Base-by-base conservation (phyloP, 106 monocot species). In the Alisma plantagoaquatica region DNA sequence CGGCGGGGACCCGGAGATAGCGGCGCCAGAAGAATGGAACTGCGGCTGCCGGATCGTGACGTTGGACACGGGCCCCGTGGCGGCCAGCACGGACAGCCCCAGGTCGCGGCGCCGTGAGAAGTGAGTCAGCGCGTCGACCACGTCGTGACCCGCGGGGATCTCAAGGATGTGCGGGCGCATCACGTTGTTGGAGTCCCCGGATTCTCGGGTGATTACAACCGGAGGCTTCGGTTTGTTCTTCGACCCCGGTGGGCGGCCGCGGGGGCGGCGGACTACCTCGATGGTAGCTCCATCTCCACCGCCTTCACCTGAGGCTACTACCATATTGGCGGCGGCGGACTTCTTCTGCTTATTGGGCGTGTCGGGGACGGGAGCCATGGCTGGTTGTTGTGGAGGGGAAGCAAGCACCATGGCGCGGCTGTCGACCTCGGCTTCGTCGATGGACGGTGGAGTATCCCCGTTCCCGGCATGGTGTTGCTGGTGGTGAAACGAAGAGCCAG, bases 151-250 rank as follows among this genome's bases (percentile, higher is more conserved):
- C 32, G 48, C 54, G 48, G 82, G 58, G 63, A 87, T 74, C 57
- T 87, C 87, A 20, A 87, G 64, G 9, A 87, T 69, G 61, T 82
- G 82, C 8, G 82, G 66, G 16, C 69, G 67, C 69, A 87, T 69
- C 23, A 78, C 72, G 16, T 53, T 54, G 19, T 27, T 26, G 3
- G 53, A 32, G 4, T 69, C 69, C 1, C 47, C 33, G 18, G 49
- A 31, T 6, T 74, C 81, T 14, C 71, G 50, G 18, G 81, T 68
- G 54, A 71, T 69, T 29, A 77, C 63, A 17, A 75, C 64, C 11
- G 86, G 71, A 0, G 81, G 74, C 61, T 86, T 86, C 3, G 81
- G 81, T 57, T 62, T 77, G 74, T 86, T 86, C 68, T 86, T 86
- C 10, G 86, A 81, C 10, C 86, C 86, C 21, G 67, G 77, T 0